Conservation (phyloP, 495 filamentous ascomycete species). For the Aspergillus ostianus region DNA sequence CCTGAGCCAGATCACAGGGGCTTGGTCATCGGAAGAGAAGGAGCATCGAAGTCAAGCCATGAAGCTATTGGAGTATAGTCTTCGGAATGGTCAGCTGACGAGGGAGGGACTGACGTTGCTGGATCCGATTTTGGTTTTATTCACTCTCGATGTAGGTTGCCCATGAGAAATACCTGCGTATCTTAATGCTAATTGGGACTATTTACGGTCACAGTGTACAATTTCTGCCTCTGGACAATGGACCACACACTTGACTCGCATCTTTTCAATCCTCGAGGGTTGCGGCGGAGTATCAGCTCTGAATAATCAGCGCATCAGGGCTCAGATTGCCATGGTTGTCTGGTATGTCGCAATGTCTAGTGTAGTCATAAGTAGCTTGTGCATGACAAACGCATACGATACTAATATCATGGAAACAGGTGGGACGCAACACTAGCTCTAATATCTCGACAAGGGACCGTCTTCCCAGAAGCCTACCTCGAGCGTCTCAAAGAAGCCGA, state of each 20-base stretch:
- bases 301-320: constrained; percentile 11
- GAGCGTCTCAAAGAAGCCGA: constrained; percentile 15
- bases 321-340: constrained; percentile 26
- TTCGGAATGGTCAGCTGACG: constrained; percentile 3
- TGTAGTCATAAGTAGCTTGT: too few relatives aligned
- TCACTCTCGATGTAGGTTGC: constrained; percentile 21
- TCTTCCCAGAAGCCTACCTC: constrained; percentile 21
- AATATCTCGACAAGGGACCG: constrained; percentile 23
- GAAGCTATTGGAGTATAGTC: constrained; percentile 16
- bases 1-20: constrained; percentile 8
- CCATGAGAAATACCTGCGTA: too few relatives aligned
- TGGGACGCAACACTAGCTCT: constrained; percentile 30
- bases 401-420: constrained; percentile 13
- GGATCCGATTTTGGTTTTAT: constrained; percentile 20
- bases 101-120: constrained; percentile 5
- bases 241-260: constrained; percentile 11
- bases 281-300: constrained; percentile 15
- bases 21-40: constrained; percentile 7
- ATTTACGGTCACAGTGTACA: constrained; percentile 11
- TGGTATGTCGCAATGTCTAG: constrained; percentile 19
- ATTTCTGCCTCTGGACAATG: constrained; percentile 19
- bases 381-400: not conserved
- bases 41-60: constrained; percentile 16
- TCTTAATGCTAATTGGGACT: not conserved
- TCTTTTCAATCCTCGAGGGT: constrained; percentile 13